Evolutionary conservation across 179 eudicot genomes (phyloP), one percentile per base, ranked within the genome.

Genomic region (Beta lomatogona): DNA sequence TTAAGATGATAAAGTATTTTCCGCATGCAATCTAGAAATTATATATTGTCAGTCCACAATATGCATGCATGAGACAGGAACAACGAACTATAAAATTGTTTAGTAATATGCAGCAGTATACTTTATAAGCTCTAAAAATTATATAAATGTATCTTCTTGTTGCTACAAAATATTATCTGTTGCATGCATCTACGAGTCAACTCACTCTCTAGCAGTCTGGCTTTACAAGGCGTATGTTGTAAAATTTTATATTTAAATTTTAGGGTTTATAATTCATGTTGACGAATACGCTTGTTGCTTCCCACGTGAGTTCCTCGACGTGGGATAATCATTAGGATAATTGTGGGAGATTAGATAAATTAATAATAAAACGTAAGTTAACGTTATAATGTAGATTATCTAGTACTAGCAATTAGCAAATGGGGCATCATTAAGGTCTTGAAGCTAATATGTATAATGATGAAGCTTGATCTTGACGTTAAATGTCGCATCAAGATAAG

Each of bases 381-480:
- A 48, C 11, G 25, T 11, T 18, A 19, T 69, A 46, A 80, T 28
- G 77, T 25, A 63, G 66, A 16, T 6, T 15, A 53, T 48, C 1
- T 21, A 22, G 15, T 7, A 45, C 28, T 25, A 25, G 28, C 28
- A 25, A 25, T 25, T 72, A 28, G 54, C 12, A 52, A 73, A 22
- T 25, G 46, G 82, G 28, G 53, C 76, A 82, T 76, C 61, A 79
- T 67, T 68, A 64, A 48, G 59, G 59, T 69, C 36, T 54, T 1
- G 13, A 64, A 74, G 71, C 28, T 25, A 25, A 25, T 25, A 25
- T 25, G 28, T 76, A 60, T 75, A 69, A 79, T 52, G 31, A 79
- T 75, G 65, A 80, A 75, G 77, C 73, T 75, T 73, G 77, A 73
- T 83, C 59, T 70, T 80, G 83, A 63, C 79, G 25, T 80, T 50